A percentile compares a stretch with the other conserved stretches of the same genome.
phyloP scores from a whole-genome alignment of 306 rosid species.

The barrel medic (Medicago truncatula) region DNA sequence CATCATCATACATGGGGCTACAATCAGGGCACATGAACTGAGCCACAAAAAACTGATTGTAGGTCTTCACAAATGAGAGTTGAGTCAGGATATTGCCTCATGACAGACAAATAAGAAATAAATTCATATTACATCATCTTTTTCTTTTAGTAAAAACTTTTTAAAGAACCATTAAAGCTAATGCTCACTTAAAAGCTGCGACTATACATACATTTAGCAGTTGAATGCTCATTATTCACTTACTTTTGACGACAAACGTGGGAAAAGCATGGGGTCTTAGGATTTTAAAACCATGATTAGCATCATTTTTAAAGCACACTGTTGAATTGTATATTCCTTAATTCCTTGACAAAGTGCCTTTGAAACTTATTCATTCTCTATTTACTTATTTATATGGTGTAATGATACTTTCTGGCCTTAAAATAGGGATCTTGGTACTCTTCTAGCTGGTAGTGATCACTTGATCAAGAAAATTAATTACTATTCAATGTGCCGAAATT shows the following conservation, averaged over 20 bases:
- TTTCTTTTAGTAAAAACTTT: slow-evolving; percentile 27
- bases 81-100: slow-evolving; percentile 33
- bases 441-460: slow-evolving; percentile 37
- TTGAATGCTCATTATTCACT: slow-evolving; percentile 50
- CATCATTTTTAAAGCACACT: slow-evolving; percentile 36
- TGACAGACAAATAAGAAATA: slow-evolving; percentile 16
- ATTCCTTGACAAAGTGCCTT: slow-evolving; percentile 34
- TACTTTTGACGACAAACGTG: slow-evolving; percentile 65
- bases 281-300: slow-evolving; percentile 52
- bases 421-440: slow-evolving; percentile 51
- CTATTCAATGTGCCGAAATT: slow-evolving; percentile 16
- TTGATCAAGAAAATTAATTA: slow-evolving; percentile 36
- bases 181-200: slow-evolving; percentile 36
- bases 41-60: slow-evolving; percentile 36
- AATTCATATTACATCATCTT: slow-evolving; percentile 44
- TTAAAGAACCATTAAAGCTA: slow-evolving; percentile 33
- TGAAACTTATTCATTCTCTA: slow-evolving; percentile 34
- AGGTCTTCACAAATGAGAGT: slow-evolving; percentile 38
- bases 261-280: slow-evolving; percentile 58
- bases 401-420: slow-evolving; percentile 44
- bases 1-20: slow-evolving; percentile 46
- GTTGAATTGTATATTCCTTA: slow-evolving; percentile 21
- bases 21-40: slow-evolving; percentile 32
- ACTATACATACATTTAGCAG: slow-evolving; percentile 37
- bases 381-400: neutral